Evolutionary conservation across 2,329 filamentous ascomycete species (phyloP), one percentile per base, ranked within the genome.

Genomic region (Colletotrichum liriopes): DNA sequence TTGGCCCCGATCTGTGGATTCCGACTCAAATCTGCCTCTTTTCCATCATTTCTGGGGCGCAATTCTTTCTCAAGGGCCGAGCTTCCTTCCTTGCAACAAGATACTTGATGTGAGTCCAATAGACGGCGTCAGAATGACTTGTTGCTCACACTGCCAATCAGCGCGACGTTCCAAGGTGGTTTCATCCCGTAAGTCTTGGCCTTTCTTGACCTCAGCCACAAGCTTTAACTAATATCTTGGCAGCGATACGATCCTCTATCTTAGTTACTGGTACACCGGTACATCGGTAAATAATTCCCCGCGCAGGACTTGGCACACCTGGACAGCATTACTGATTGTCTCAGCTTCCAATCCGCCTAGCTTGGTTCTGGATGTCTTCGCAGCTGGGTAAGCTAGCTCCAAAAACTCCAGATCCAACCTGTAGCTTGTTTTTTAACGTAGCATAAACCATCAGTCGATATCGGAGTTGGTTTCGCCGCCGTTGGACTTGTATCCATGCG

Each of bases 211-310:
- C 75, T 74, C 35, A 67, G 68, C 11, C 67, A 67, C 7, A 74
- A 78, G 60, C 70, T 77, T 37, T 73, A 0, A 35, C 68, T 77
- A 55, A 65, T 11, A 2, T 14, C 18, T 45, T 55, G 35, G 23
- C 49, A 64, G 61, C 5, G 69, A 72, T 18, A 68, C 69, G 12
- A 72, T 72, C 26, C 9, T 72, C 3, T 72, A 72, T 14, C 59
- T 93, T 1, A 90, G 87, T 37, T 94, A 94, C 79, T 94, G 91
- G 81, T 94, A 93, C 81, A 93, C 88, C 14, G 88, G 89, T 2
- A 86, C 54, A 74, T 85, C 71, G 88, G 80, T 81, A 47, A 73
- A 78, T 64, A 1, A 11, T 18, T 14, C 23, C 9, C 1, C 4
- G 5, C 18, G 11, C 1, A 26, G 6, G 3, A 4, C 1, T 1